These are phyloP conservation scores for Fusarium domesticum DNA, from an alignment of 2,329 filamentous ascomycete species.

Conservation along the genomic window DNA sequence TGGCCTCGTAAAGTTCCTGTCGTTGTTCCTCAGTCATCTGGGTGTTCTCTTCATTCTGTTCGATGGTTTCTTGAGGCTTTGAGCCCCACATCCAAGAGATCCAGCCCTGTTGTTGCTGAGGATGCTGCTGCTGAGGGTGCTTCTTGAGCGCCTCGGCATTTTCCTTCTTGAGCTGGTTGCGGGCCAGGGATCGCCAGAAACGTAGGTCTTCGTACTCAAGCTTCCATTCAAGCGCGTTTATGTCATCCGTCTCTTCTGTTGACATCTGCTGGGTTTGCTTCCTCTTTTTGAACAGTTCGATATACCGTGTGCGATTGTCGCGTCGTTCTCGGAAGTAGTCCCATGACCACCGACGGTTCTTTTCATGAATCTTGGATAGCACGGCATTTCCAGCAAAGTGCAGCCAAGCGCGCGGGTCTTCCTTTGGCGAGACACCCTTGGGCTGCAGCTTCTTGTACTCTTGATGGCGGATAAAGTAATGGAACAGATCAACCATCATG, in stretches of 20 bases:
- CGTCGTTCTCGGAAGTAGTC: conserved; percentile 89
- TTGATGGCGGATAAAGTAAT: conserved; percentile 96
- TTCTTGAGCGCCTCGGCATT: conserved; percentile 83
- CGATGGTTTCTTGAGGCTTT: conserved; percentile 60
- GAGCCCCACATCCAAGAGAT: conserved; percentile 87
- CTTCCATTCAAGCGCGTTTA: conserved; percentile 79
- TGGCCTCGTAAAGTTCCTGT: conserved; percentile 93
- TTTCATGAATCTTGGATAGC: conserved; percentile 89
- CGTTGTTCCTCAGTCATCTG: conserved; percentile 94
- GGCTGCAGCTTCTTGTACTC: conserved; percentile 94
- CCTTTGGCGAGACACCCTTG: conserved; percentile 73
- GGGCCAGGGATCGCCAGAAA: conserved; percentile 92
- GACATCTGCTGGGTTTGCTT: conserved; percentile 71
- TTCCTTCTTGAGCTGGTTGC: conserved; percentile 93
- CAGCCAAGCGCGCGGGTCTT: conserved; percentile 90
- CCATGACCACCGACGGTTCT: conserved; percentile 93
- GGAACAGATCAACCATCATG: conserved; percentile 98
- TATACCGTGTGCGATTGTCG: conserved; percentile 85
- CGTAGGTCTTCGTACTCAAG: conserved; percentile 90
- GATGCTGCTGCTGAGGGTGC: conserved; percentile 49
- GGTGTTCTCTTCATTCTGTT: conserved; percentile 66
- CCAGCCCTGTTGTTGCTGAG: conserved; percentile 79
- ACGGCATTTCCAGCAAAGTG: conserved; percentile 87
- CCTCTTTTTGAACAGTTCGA: conserved; percentile 93
- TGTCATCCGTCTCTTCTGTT: conserved; percentile 65